Base-by-base conservation (phyloP, 1,284 basidiomycete species). In the Baeospora myosura region DNA sequence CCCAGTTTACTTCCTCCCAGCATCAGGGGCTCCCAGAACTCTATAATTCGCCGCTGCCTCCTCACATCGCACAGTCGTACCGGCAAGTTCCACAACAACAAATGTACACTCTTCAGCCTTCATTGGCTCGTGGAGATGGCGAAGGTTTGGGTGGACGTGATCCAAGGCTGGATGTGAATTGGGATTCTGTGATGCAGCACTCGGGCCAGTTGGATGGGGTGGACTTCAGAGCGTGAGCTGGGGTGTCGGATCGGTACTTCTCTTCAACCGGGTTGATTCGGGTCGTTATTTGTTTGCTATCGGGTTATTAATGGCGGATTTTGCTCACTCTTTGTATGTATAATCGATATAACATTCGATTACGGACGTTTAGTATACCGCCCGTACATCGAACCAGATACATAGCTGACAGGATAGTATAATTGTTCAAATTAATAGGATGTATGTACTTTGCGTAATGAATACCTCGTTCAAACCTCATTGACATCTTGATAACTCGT, bases 101-200 rank as follows among this genome's bases (percentile, higher is more conserved):
- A 21, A 38, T 36, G 12, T 23, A 33, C 6, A 35, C 43, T 20
- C 45, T 46, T 24, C 25, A 43, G n/a, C 51, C 41, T 26, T 41
- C 46, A 42, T 68, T 59, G 33, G 58, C 53, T 31, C 69, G 71
- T 30, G 56, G 78, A 12, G 66, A 69, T 0, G 68, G 72, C 37
- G 60, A 78, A 2, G 76, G 76, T 4, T 51, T 80, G 16, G 71
- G 71, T 1, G 55, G 74, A 4, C 62, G 72, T 7, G 74, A 74
- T 49, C 76, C 76, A 25, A 58, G 72, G 20, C 52, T 78, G 25
- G 74, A 75, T 43, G 73, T 75, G 48, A 60, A 72, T 23, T 79
- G 76, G 78, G 70, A 70, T 38, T 69, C 68, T 18, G 78, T 80
- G 45, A 76, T 79, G 72, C 65, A 68, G 5, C 70, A 77, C 36